phyloP scores from a whole-genome alignment of 805 yeast genomes.

The Hanseniaspora lachancei region DNA sequence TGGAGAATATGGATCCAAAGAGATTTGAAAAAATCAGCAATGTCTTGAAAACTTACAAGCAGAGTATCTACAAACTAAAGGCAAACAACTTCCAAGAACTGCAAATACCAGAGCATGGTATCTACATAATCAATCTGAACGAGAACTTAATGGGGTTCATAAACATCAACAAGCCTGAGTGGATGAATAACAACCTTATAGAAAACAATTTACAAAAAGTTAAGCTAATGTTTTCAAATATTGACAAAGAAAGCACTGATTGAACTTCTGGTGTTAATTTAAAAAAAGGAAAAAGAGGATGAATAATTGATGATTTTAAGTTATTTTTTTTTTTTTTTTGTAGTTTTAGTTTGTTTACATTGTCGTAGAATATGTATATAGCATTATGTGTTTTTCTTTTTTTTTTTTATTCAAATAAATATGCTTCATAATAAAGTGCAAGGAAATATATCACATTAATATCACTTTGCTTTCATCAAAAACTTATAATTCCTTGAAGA shows the following conservation, averaged over 20 bases:
- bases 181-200: conserved; percentile 7
- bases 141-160: conserved; percentile 51
- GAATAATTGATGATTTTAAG: too few relatives aligned
- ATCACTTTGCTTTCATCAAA: not conserved
- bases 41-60: conserved; percentile 87
- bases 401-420: not conserved
- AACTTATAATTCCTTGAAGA: conserved; percentile 58
- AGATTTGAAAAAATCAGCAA: conserved; percentile 88
- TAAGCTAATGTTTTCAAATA: not conserved
- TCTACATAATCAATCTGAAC: conserved; percentile 43
- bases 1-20: conserved; percentile 57
- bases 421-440: too few relatives aligned
- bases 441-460: not conserved
- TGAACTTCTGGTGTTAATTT: too few relatives aligned
- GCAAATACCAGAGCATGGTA: conserved; percentile 43
- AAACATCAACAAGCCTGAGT: conserved; percentile 34
- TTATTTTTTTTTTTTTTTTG: too few relatives aligned
- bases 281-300: not conserved
- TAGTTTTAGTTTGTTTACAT: not conserved
- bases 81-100: conserved; percentile 63
- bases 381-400: not conserved
- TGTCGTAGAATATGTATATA: not conserved
- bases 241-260: not conserved
- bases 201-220: conserved; percentile 3
- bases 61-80: conserved; percentile 75